Percentiles rank a stretch among this genome's conserved stretches.
phyloP scores from a whole-genome alignment of 345 rosid genomes.

The Linum tenue region DNA sequence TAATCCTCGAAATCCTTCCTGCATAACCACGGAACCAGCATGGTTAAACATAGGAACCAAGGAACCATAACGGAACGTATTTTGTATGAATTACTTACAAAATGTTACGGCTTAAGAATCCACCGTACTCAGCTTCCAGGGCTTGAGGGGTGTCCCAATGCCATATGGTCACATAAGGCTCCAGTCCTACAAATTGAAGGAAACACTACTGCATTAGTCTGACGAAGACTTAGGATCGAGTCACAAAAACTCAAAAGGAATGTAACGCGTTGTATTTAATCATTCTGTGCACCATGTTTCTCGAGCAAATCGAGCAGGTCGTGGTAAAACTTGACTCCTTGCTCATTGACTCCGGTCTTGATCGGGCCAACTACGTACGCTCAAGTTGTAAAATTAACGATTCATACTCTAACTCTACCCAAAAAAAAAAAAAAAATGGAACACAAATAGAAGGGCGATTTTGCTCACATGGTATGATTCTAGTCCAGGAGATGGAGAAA shows the following conservation, averaged over 20 bases:
- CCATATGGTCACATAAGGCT: too few relatives aligned
- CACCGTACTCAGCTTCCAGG: not conserved
- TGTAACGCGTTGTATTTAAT: too few relatives aligned
- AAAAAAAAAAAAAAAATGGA: not conserved
- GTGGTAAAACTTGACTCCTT: too few relatives aligned
- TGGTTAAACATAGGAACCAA: not conserved
- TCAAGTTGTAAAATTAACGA: too few relatives aligned
- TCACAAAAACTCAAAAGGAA: too few relatives aligned
- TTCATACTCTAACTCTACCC: too few relatives aligned
- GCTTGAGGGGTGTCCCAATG: too few relatives aligned
- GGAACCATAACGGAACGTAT: too few relatives aligned
- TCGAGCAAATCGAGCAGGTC: not conserved
- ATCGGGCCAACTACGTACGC: not conserved
- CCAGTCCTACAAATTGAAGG: not conserved
- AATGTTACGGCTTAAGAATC: conserved; percentile 11
- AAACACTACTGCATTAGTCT: too few relatives aligned
- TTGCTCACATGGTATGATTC: conserved; percentile 5
- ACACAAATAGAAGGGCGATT: not conserved
- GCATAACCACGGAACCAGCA: not conserved
- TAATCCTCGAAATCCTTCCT: conserved; percentile 2
- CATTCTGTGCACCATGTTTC: not conserved
- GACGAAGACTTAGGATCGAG: not conserved
- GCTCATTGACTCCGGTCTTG: not conserved
- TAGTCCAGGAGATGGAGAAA: conserved; percentile 12
- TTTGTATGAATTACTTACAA: not conserved